Conservation (phyloP, 2,329 filamentous ascomycete species). For the Beauveria scarabaeidicola region DNA sequence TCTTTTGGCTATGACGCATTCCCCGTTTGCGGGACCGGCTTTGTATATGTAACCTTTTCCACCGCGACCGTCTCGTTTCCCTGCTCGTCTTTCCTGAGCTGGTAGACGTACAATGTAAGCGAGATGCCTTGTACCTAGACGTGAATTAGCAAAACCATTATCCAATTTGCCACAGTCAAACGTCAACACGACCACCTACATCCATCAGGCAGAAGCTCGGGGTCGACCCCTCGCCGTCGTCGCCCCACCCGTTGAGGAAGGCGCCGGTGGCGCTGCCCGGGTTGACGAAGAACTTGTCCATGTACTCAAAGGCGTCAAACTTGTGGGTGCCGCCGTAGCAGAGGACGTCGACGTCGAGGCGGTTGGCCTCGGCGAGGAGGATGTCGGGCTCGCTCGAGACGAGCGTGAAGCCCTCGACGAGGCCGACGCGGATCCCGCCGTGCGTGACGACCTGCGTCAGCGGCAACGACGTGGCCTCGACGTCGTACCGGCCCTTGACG, state of each 20-base stretch:
- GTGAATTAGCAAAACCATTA: conserved; percentile 17
- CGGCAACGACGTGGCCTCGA: conserved; percentile 57
- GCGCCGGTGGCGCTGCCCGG: conserved; percentile 59
- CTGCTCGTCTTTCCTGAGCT: conserved; percentile 67
- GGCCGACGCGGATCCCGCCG: conserved; percentile 56
- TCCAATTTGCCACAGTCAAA: neutral
- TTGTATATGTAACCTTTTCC: conserved; percentile 80
- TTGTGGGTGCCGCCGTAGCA: conserved; percentile 61
- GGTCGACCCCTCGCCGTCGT: conserved; percentile 61
- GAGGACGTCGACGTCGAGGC: conserved; percentile 59
- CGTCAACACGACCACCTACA: conserved; percentile 49
- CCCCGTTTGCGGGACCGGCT: conserved; percentile 54
- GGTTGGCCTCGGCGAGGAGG: conserved; percentile 58
- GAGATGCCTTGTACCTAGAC: conserved; percentile 87
- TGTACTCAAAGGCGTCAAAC: conserved; percentile 65
- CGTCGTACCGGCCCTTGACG: conserved; percentile 58
- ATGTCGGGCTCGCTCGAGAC: conserved; percentile 60
- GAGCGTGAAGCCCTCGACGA: conserved; percentile 60
- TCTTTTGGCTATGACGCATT: conserved; percentile 35
- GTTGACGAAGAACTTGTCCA: conserved; percentile 67
- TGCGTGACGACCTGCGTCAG: conserved; percentile 59
- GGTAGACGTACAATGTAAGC: conserved; percentile 90
- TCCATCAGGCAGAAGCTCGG: conserved; percentile 98
- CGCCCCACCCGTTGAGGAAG: conserved; percentile 48
- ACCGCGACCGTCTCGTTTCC: conserved; percentile 73